Evolutionary conservation across 805 yeast species (phyloP).

Genomic region (Babjeviella inositovora): DNA sequence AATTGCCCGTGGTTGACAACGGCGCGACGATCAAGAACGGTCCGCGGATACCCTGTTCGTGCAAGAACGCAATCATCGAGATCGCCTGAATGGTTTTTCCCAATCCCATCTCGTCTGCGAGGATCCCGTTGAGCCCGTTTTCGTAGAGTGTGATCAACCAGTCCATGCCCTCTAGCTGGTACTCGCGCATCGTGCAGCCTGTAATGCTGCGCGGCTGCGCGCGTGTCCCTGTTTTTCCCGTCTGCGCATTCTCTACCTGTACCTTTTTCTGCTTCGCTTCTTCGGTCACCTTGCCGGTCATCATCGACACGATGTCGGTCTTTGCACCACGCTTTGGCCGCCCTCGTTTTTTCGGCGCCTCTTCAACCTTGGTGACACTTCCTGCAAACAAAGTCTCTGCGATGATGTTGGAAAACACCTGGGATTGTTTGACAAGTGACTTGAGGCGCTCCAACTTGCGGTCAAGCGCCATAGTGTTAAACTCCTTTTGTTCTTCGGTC

Average conservation of each 20-base stretch:
- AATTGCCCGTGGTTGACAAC: constrained; percentile 70
- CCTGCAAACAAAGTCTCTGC: constrained; percentile 58
- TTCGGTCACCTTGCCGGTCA: constrained; percentile 3
- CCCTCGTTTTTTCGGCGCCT: constrained; percentile 5
- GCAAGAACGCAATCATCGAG: constrained; percentile 55
- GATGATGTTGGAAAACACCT: constrained; percentile 74
- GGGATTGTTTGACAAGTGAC: constrained; percentile 72
- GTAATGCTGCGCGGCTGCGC: constrained; percentile 38
- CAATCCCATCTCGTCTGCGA: constrained; percentile 96
- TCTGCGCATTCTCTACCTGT: constrained; percentile 5
- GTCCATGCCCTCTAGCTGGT: constrained; percentile 80
- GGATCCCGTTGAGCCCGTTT: constrained; percentile 86
- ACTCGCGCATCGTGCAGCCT: constrained; percentile 56
- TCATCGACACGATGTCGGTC: constrained; percentile 7
- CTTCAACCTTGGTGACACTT: constrained; percentile 11
- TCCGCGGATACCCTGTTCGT: constrained; percentile 66
- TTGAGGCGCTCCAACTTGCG: constrained; percentile 51
- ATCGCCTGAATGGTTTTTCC: constrained; percentile 91
- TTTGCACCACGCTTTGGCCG: constrained; percentile 5
- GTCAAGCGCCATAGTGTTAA: constrained; percentile 29
- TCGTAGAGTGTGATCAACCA: constrained; percentile 84
- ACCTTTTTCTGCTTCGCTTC: constrained; percentile 8
- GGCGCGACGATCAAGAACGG: constrained; percentile 75
- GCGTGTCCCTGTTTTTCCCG: constrained; percentile 3
- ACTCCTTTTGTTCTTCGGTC: constrained; percentile 17